A percentile compares a stretch with the other conserved stretches of the same genome.
Conservation (phyloP, 2,329 filamentous ascomycete species). For the Fusarium longipes region DNA sequence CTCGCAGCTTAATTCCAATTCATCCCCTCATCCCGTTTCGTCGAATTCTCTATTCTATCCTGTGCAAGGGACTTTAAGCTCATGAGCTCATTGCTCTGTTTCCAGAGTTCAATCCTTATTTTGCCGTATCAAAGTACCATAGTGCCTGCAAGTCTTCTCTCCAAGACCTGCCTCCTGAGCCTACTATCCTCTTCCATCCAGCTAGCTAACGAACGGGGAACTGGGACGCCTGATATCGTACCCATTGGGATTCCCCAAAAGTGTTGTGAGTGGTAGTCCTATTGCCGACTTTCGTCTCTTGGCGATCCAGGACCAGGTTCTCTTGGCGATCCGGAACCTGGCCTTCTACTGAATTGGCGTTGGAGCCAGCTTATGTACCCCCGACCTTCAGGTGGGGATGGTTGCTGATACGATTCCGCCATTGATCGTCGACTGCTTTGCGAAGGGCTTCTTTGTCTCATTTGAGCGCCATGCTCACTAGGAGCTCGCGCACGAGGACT, state of each 20-base stretch:
- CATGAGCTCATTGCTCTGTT: neutral
- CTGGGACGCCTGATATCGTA: conserved; percentile 1
- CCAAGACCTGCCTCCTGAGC: neutral
- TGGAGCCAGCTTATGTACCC: conserved; percentile 59
- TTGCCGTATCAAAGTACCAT: neutral
- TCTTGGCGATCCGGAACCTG: conserved; percentile 45
- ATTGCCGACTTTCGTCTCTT: conserved; percentile 47
- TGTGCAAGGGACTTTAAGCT: conserved; percentile 24
- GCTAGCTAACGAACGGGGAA: conserved; percentile 11
- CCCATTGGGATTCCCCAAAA: conserved; percentile 5
- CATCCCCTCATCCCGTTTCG: neutral
- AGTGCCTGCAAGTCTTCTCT: neutral
- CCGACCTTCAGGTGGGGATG: conserved; percentile 46
- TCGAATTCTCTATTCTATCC: conserved; percentile 37
- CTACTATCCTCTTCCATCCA: neutral
- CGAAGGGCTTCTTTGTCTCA: conserved; percentile 55
- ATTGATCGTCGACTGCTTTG: conserved; percentile 49
- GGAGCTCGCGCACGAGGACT: conserved; percentile 48
- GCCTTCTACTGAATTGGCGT: conserved; percentile 53
- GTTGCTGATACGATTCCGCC: conserved; percentile 48
- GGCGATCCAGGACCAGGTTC: too few species aligned
- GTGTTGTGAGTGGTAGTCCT: conserved; percentile 33
- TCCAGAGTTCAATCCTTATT: neutral
- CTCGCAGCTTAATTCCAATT: conserved; percentile 29
- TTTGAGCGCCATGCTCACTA: conserved; percentile 48